A percentile compares a stretch with the other conserved stretches of the same genome.
Evolutionary conservation across 1,284 basidiomycete genomes (phyloP).

Genomic region (Abortiporus biennis): DNA sequence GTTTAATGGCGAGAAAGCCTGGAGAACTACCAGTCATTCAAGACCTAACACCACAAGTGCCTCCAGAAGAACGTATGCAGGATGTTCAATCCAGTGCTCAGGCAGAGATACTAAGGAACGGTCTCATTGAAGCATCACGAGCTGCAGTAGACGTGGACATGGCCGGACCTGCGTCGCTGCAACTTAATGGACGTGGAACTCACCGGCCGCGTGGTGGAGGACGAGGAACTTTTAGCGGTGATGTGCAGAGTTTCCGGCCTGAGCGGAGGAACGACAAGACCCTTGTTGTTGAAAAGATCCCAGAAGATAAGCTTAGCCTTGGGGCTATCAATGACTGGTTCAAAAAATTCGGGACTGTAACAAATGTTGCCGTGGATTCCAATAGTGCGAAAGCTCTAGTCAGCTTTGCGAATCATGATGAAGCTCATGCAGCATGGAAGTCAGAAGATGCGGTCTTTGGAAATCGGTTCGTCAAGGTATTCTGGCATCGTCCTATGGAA

Average conservation of each 20-base stretch:
- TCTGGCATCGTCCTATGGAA: conserved; percentile 89
- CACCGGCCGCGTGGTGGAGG: conserved; percentile 23
- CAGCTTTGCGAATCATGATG: conserved; percentile 80
- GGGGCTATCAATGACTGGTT: conserved; percentile 86
- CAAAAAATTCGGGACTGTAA: conserved; percentile 88
- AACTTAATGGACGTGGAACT: conserved; percentile 11
- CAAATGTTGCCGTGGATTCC: conserved; percentile 85
- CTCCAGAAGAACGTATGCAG: conserved; percentile 21
- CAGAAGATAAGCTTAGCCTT: conserved; percentile 74
- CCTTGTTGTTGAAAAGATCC: conserved; percentile 92
- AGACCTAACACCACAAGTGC: conserved; percentile 60
- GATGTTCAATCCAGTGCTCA: neutral
- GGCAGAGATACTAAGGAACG: conserved; percentile 8
- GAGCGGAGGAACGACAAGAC: conserved; percentile 75
- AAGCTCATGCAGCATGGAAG: conserved; percentile 88
- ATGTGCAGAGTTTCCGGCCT: conserved; percentile 59
- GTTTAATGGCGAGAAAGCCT: conserved; percentile 34
- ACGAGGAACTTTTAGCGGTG: conserved; percentile 39
- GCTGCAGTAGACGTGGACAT: conserved; percentile 16
- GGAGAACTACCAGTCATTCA: conserved; percentile 76
- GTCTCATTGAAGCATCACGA: conserved; percentile 8
- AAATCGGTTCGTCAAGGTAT: conserved; percentile 91
- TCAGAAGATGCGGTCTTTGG: conserved; percentile 91
- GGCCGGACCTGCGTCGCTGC: conserved; percentile 10
- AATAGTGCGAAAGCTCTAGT: conserved; percentile 77